Evolutionary conservation across 2,329 filamentous ascomycete genomes (phyloP).

Genomic region (Thielaviopsis musarum): DNA sequence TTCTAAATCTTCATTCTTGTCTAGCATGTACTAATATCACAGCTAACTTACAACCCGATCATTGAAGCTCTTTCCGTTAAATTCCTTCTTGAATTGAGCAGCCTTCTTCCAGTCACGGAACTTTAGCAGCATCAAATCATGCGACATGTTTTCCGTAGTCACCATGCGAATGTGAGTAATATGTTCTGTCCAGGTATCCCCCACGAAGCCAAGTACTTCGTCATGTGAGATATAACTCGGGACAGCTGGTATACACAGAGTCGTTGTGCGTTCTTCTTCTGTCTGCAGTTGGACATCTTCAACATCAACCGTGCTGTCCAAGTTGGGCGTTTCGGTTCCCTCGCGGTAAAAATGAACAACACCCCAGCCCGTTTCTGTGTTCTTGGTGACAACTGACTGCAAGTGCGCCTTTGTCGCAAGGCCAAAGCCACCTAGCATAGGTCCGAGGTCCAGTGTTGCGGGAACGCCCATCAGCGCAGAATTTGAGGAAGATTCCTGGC

Average conservation of each 20-base stretch:
- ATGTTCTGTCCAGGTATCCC: constrained; percentile 67
- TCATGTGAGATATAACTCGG: constrained; percentile 84
- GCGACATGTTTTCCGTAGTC: constrained; percentile 70
- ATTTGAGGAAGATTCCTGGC: not conserved
- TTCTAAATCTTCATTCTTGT: not conserved
- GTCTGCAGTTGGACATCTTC: not conserved
- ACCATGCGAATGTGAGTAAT: constrained; percentile 93
- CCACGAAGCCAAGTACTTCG: constrained; percentile 82
- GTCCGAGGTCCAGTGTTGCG: constrained; percentile 34
- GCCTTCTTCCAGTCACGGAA: constrained; percentile 64
- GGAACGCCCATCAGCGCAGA: constrained; percentile 18
- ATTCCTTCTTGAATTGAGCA: constrained; percentile 63
- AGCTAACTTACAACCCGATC: constrained; percentile 55
- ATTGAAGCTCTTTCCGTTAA: constrained; percentile 88
- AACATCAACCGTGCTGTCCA: not conserved
- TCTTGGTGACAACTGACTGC: constrained; percentile 49
- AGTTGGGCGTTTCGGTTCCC: constrained; percentile 48
- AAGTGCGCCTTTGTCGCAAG: constrained; percentile 72
- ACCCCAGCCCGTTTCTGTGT: constrained; percentile 75
- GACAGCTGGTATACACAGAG: constrained; percentile 83
- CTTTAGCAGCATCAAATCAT: constrained; percentile 92
- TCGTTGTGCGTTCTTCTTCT: constrained; percentile 54
- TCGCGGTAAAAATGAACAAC: constrained; percentile 90
- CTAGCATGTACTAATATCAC: not conserved
- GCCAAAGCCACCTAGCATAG: constrained; percentile 40